These are phyloP conservation scores for Gossypium davidsonii DNA, from an alignment of 441 rosid genomes.

Conservation along the genomic window DNA sequence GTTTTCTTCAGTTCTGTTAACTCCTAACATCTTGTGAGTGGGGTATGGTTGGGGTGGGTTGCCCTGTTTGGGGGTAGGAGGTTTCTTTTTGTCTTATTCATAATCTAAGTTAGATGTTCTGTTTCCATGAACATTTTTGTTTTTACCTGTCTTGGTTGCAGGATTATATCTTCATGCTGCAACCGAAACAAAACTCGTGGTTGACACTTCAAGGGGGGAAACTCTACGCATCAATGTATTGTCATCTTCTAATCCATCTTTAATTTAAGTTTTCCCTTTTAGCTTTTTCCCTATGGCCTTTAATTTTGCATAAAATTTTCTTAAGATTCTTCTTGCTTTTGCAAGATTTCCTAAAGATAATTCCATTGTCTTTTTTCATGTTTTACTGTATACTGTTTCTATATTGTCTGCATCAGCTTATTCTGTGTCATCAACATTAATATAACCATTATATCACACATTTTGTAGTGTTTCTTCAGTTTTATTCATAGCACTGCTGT, in stretches of 20 bases:
- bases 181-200: conserved; percentile 81
- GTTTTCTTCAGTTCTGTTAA: not conserved
- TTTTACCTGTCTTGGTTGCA: conserved; percentile 26
- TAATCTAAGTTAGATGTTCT: not conserved
- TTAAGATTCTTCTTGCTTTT: not conserved
- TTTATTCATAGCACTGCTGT: no score
- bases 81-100: not conserved
- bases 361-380: not conserved
- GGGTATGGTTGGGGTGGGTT: not conserved
- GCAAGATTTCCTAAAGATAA: conserved; percentile 5
- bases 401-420: not conserved
- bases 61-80: not conserved
- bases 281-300: not conserved
- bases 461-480: not conserved
- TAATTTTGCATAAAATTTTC: not conserved
- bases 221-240: conserved; percentile 77
- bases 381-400: not conserved
- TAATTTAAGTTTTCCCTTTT: conserved; percentile 5
- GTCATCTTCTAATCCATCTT: conserved; percentile 12
- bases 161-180: conserved; percentile 75
- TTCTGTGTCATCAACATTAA: not conserved
- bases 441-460: not conserved
- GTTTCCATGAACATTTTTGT: not conserved
- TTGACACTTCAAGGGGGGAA: conserved; percentile 94
- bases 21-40: not conserved